A percentile compares a stretch with the other conserved stretches of the same genome.
These are phyloP conservation scores for Populus alba DNA, from an alignment of 345 rosid genomes.

Conservation along the genomic window DNA sequence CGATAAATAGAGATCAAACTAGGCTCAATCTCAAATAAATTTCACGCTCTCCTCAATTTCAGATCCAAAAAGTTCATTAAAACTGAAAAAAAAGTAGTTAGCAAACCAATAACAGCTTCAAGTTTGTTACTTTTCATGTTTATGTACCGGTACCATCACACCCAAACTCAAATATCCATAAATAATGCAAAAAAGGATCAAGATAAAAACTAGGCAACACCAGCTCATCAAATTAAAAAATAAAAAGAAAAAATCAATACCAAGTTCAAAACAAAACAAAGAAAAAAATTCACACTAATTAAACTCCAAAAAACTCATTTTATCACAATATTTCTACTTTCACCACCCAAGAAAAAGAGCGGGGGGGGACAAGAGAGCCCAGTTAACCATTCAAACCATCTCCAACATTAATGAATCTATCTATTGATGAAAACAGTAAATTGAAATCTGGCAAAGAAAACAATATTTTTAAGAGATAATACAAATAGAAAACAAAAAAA, in stretches of 20 bases:
- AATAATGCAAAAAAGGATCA: not conserved
- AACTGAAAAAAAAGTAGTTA: not conserved
- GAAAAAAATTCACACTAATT: not conserved
- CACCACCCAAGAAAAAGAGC: not conserved
- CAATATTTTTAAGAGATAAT: not conserved
- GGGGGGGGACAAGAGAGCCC: not conserved
- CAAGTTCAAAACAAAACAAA: not conserved
- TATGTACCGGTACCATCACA: not conserved
- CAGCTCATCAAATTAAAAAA: conserved; percentile 20
- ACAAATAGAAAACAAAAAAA: not conserved
- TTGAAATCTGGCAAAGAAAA: not conserved
- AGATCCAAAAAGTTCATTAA: conserved; percentile 15
- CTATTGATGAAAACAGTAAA: not conserved
- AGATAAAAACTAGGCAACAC: not conserved
- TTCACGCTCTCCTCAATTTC: conserved; percentile 11
- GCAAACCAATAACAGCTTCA: conserved; percentile 6
- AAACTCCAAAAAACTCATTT: not conserved
- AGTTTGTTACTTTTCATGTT: not conserved
- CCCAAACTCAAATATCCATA: not conserved
- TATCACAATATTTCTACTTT: not conserved
- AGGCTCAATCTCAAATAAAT: conserved; percentile 6
- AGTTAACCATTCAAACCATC: not conserved
- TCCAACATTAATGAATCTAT: not conserved
- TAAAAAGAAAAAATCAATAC: not conserved
- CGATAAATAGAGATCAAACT: conserved; percentile 24